phyloP scores from a whole-genome alignment of 495 filamentous ascomycete genomes.

The Neurospora sp. region DNA sequence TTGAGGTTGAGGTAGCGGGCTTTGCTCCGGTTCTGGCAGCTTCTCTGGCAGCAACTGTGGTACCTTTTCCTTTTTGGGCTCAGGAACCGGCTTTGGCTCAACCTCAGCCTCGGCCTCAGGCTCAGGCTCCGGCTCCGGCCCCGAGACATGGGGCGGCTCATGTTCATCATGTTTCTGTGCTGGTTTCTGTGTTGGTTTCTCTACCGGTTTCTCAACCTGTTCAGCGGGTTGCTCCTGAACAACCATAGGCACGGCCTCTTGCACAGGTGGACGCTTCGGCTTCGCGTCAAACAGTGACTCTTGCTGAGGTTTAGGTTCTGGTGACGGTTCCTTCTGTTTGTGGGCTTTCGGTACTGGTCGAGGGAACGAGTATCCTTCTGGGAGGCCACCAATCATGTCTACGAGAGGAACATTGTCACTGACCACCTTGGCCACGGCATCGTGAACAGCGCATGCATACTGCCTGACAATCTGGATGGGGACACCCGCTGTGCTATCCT shows the following conservation, averaged over 20 bases:
- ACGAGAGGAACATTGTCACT: conserved; percentile 20
- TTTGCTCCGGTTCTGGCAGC: background rate
- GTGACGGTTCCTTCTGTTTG: background rate
- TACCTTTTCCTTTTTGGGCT: background rate
- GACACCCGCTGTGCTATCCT: conserved; percentile 14
- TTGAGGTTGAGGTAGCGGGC: background rate
- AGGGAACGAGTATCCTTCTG: conserved; percentile 17
- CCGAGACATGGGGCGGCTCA: background rate
- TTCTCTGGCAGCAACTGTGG: background rate
- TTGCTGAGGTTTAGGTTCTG: background rate
- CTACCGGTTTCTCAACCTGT: background rate
- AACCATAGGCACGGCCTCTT: background rate
- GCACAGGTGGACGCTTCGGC: background rate
- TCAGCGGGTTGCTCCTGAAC: background rate
- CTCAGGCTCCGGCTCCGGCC: background rate
- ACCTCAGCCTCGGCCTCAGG: background rate
- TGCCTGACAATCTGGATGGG: conserved; percentile 17
- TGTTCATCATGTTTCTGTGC: background rate
- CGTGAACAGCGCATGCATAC: conserved; percentile 25
- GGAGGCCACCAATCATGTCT: conserved; percentile 25
- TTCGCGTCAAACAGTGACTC: background rate
- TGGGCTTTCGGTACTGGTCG: conserved; percentile 4
- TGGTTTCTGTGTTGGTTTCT: background rate
- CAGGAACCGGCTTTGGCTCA: background rate
- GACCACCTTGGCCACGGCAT: conserved; percentile 23